These are phyloP conservation scores for Exophiala calicioides DNA, from an alignment of 2,329 filamentous ascomycete species.

Conservation along the genomic window DNA sequence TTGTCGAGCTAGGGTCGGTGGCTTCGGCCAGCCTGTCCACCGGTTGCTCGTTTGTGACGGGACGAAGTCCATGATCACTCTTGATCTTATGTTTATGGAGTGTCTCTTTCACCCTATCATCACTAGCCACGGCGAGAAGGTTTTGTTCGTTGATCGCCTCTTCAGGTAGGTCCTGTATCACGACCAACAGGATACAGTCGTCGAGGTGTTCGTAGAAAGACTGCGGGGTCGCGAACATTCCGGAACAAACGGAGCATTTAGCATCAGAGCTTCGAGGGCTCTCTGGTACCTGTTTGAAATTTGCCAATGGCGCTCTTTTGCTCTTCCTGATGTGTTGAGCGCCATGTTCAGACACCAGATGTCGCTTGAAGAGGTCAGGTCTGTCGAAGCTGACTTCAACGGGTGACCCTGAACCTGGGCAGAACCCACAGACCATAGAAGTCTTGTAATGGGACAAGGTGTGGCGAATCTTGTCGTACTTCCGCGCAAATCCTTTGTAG, in stretches of 20 bases:
- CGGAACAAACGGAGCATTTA: slow-evolving; percentile 87
- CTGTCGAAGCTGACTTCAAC: slow-evolving; percentile 95
- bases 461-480: slow-evolving; percentile 95
- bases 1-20: no score
- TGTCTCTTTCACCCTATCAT: slow-evolving; percentile 58
- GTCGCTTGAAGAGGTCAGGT: slow-evolving; percentile 93
- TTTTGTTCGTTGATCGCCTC: slow-evolving; percentile 60
- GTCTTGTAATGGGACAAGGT: slow-evolving; percentile 95
- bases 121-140: slow-evolving; percentile 60
- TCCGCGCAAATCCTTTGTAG: slow-evolving; percentile 86
- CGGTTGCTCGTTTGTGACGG: slow-evolving; percentile 54
- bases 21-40: slow-evolving; percentile 62
- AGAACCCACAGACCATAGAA: slow-evolving; percentile 95
- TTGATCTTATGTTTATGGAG: slow-evolving; percentile 60
- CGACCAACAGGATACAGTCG: slow-evolving; percentile 65
- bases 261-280: slow-evolving; percentile 77
- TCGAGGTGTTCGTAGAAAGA: slow-evolving; percentile 97
- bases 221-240: slow-evolving; percentile 80
- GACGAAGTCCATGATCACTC: slow-evolving; percentile 46
- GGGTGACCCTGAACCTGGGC: slow-evolving; percentile 81
- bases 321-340: slow-evolving; percentile 93
- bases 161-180: slow-evolving; percentile 59
- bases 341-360: slow-evolving; percentile 84
- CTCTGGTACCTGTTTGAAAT: slow-evolving; percentile 66
- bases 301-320: slow-evolving; percentile 63